Evolutionary conservation across 2,329 filamentous ascomycete genomes (phyloP), one percentile per base, ranked within the genome.

Genomic region (Fusarium pseudocircinatum): DNA sequence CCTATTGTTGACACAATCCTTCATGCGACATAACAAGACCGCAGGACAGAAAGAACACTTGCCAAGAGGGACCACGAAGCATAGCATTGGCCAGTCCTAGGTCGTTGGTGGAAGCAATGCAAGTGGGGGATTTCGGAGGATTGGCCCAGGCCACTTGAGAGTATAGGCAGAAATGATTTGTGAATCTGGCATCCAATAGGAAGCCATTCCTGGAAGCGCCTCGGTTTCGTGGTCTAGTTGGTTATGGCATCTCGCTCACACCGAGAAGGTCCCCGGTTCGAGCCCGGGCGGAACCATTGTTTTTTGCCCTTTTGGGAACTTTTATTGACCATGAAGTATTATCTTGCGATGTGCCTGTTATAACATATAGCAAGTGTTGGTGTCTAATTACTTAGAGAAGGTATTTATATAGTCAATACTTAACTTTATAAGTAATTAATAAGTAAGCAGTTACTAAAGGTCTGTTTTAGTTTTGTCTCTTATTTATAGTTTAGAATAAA

Each of bases 111-210:
- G n/a, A n/a, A n/a, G n/a, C n/a, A n/a, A n/a, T n/a, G n/a, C n/a
- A n/a, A n/a, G n/a, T n/a, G n/a, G n/a, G n/a, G n/a, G n/a, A n/a
- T n/a, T n/a, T n/a, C n/a, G n/a, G n/a, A n/a, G n/a, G n/a, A n/a
- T n/a, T n/a, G n/a, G n/a, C n/a, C n/a, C 8, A 11, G 14, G 4
- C 2, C 0, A 20, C 4, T 2, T 11, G 1, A 10, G 7, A 0
- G 0, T 28, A 44, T 61, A 44, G 2, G 0, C 0, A 2, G 0
- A 4, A 6, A 6, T 11, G 8, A 2, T 1, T 8, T 1, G 2
- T 4, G 1, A 18, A 2, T 10, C 5, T n/a, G 22, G 10, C 22
- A 57, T 57, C 59, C 59, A 61, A 61, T 61, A 44, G 39, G 49
- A 61, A 44, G 30, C 12, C 22, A 26, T 37, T 28, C 14, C 20